These are phyloP conservation scores for Penicillium goetzii DNA, from an alignment of 495 filamentous ascomycete species.

Conservation along the genomic window DNA sequence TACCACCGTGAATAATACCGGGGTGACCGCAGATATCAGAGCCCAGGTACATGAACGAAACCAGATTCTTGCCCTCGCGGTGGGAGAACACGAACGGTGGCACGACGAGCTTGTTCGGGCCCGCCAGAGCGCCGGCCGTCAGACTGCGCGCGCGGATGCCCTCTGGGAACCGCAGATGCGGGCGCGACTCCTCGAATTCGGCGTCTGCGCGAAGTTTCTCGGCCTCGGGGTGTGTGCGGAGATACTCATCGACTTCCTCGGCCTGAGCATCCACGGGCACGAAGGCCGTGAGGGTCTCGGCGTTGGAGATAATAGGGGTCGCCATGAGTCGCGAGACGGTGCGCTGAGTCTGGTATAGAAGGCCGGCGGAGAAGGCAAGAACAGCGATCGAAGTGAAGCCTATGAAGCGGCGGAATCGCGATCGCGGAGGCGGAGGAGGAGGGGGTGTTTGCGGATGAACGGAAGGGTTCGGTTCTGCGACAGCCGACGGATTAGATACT, in stretches of 20 bases:
- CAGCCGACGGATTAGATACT: slow-evolving; percentile 10
- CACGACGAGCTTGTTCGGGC: slow-evolving; percentile 75
- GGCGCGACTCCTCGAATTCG: slow-evolving; percentile 75
- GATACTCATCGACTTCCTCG: slow-evolving; percentile 67
- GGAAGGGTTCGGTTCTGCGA: slow-evolving; percentile 16
- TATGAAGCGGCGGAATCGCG: slow-evolving; percentile 41
- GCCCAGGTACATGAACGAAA: slow-evolving; percentile 80
- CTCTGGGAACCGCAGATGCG: slow-evolving; percentile 82
- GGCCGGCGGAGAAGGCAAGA: slow-evolving; percentile 41
- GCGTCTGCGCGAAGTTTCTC: slow-evolving; percentile 65
- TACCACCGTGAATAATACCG: slow-evolving; percentile 88
- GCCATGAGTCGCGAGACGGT: slow-evolving; percentile 48
- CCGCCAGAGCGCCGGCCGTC: slow-evolving; percentile 78
- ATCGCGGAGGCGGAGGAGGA: slow-evolving; percentile 29
- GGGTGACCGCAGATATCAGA: slow-evolving; percentile 85
- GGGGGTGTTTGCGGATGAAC: slow-evolving; percentile 14
- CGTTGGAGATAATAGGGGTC: slow-evolving; percentile 60
- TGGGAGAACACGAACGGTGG: slow-evolving; percentile 81
- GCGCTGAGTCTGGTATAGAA: slow-evolving; percentile 31
- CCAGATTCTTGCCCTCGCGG: slow-evolving; percentile 67
- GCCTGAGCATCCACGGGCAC: slow-evolving; percentile 61
- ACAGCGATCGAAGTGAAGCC: slow-evolving; percentile 47
- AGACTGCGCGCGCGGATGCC: slow-evolving; percentile 70
- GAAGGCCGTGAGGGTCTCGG: slow-evolving; percentile 72
- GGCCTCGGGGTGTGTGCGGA: slow-evolving; percentile 75